phyloP scores from a whole-genome alignment of 495 filamentous ascomycete genomes.

The Pyrenula massariospora region DNA sequence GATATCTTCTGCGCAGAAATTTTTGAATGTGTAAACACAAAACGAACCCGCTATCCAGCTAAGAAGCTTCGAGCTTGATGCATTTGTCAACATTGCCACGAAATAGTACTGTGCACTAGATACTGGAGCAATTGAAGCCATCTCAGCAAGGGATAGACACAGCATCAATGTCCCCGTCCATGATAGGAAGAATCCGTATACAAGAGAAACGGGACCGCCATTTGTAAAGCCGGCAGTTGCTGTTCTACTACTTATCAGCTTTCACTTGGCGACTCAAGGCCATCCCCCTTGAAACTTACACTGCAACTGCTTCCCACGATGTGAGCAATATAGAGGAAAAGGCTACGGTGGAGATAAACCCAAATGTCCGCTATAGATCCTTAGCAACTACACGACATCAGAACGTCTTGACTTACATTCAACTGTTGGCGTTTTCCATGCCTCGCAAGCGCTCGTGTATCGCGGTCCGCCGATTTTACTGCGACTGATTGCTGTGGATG shows the following conservation, averaged over 20 bases:
- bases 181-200: conserved; percentile 36
- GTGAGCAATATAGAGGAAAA: neutral
- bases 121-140: conserved; percentile 34
- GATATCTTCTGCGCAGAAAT: neutral
- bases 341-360: neutral
- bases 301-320: neutral
- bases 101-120: conserved; percentile 32
- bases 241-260: neutral
- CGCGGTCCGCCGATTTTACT: neutral
- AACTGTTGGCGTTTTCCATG: neutral
- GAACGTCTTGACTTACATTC: neutral
- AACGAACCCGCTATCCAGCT: conserved; percentile 12
- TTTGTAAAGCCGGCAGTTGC: conserved; percentile 13
- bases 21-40: neutral
- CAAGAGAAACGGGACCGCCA: conserved; percentile 33
- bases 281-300: neutral
- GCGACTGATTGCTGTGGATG: neutral
- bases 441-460: neutral
- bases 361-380: neutral
- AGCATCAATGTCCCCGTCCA: conserved; percentile 33
- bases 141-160: conserved; percentile 32
- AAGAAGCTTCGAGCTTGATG: conserved; percentile 15
- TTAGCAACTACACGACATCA: neutral
- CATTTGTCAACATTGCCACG: conserved; percentile 24
- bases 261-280: neutral